A percentile compares a stretch with the other conserved stretches of the same genome.
Evolutionary conservation across 371 early-diverging fungal genomes (phyloP).

Genomic region (Rhizopus microsporus): DNA sequence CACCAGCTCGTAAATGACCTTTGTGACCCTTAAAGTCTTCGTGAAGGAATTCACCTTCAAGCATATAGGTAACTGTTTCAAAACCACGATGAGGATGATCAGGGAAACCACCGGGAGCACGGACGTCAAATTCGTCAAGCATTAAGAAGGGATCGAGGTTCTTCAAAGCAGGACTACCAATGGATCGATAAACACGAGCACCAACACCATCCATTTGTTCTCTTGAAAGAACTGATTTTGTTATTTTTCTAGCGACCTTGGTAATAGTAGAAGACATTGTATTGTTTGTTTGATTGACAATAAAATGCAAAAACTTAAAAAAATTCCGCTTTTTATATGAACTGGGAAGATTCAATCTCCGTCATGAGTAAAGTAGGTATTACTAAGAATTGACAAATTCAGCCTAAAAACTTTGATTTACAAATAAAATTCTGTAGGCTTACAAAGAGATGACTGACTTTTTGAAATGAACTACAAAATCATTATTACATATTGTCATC

Average conservation of each 20-base stretch:
- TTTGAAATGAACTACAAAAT: too few species aligned
- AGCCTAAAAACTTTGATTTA: too few species aligned
- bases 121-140: slow-evolving; percentile 77
- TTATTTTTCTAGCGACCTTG: slow-evolving; percentile 17
- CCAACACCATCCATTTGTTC: slow-evolving; percentile 23
- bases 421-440: too few species aligned
- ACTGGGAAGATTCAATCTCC: too few species aligned
- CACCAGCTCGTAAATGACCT: slow-evolving; percentile 72
- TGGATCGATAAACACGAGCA: slow-evolving; percentile 66
- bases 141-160: slow-evolving; percentile 84
- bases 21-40: slow-evolving; percentile 84
- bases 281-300: slow-evolving; percentile 1
- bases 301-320: neutral
- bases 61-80: slow-evolving; percentile 81
- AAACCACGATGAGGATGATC: slow-evolving; percentile 79
- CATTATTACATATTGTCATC: too few species aligned
- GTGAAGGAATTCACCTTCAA: slow-evolving; percentile 73
- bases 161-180: slow-evolving; percentile 65
- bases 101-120: slow-evolving; percentile 57
- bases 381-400: too few species aligned
- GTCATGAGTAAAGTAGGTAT: too few species aligned
- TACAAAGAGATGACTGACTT: too few species aligned
- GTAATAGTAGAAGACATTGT: slow-evolving; percentile 6
- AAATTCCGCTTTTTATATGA: too few species aligned
- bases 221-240: slow-evolving; percentile 21